Evolutionary conservation across 2,329 filamentous ascomycete genomes (phyloP).

Genomic region (Penicillium sp.): DNA sequence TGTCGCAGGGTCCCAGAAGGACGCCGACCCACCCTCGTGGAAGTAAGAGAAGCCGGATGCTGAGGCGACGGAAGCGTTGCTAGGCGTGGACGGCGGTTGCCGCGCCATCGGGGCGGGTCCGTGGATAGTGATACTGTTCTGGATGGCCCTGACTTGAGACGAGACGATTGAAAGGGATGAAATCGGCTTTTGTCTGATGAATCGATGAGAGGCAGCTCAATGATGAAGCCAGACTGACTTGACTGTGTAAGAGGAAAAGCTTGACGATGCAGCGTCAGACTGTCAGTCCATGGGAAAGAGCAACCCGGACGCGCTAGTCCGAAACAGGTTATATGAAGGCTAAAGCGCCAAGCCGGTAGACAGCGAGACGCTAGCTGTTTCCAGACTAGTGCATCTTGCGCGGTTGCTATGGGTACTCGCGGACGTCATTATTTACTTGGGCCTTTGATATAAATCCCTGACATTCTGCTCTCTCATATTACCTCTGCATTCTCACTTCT

Average conservation of each 20-base stretch:
- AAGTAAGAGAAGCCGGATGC: conserved; percentile 22
- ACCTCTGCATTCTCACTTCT: conserved; percentile 18
- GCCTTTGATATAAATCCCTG: conserved; percentile 18
- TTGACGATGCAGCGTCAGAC: too few species aligned
- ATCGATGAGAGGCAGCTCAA: background rate
- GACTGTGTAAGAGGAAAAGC: conserved; percentile 4
- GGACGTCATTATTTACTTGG: conserved; percentile 35
- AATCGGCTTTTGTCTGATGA: background rate
- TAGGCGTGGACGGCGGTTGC: conserved; percentile 22
- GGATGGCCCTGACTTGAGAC: too few species aligned
- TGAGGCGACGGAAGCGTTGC: conserved; percentile 20
- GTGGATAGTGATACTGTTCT: conserved; percentile 4
- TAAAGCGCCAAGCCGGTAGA: background rate
- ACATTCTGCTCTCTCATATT: conserved; percentile 18
- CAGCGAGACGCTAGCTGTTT: conserved; percentile 32
- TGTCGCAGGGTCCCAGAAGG: conserved; percentile 21
- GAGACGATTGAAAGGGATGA: background rate
- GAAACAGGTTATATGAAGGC: background rate
- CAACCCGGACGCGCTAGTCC: background rate
- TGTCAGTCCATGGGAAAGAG: conserved; percentile 26
- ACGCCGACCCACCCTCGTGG: conserved; percentile 27
- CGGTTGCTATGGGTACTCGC: conserved; percentile 39
- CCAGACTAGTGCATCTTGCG: conserved; percentile 22
- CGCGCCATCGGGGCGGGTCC: conserved; percentile 27
- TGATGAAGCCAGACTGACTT: too few species aligned